Base-by-base conservation (phyloP, 352 stramenopile species). In the Thraustotheca clavata region DNA sequence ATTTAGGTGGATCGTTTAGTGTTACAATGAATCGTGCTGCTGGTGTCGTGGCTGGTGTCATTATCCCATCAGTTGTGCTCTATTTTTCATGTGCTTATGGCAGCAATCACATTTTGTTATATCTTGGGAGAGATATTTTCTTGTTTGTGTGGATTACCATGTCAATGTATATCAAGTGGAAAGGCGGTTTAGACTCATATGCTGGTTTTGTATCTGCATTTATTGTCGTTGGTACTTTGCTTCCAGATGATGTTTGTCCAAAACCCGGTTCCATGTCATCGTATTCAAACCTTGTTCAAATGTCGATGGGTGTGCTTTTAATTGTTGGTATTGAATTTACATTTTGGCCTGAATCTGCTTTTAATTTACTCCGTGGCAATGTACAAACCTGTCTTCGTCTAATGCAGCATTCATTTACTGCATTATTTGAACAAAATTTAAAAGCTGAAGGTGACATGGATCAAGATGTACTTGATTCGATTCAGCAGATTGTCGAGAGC, bases 51-150 rank as follows among this genome's bases (percentile, higher is more conserved):
- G 83, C 83, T 0, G 83, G 81, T 3, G 88, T 78, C 67, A 78
- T 93, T 35, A 73, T 93, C 50, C 83, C 83, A 20, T 93, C 83
- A 12, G 79, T 93, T 0, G 88, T 88, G 57, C 79, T 89, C 76
- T 90, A 90, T 62, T 90, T 90, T 67, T 82, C 88, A 41, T 74
- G 75, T 3, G 73, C 77, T 6, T 78, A 92, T 60, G 72, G 87
- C 22, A 89, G 80, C 49, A 47, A 66, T 12, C 71, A 77, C 0
- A 47, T 52, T 27, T 68, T 68, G 26, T 36, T 86, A 29, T 76
- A 78, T 29, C 69, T 74, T 2, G 60, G 81, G 4, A 83, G 76
- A 0, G 63, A 84, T 26, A 8, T 81, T 8, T 59, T 78, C 39
- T 69, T 91, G 7, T 90, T 91, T 66, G 54, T 88, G 22, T 91